phyloP scores from a whole-genome alignment of 2,329 filamentous ascomycete genomes.

The Fusarium sp. region DNA sequence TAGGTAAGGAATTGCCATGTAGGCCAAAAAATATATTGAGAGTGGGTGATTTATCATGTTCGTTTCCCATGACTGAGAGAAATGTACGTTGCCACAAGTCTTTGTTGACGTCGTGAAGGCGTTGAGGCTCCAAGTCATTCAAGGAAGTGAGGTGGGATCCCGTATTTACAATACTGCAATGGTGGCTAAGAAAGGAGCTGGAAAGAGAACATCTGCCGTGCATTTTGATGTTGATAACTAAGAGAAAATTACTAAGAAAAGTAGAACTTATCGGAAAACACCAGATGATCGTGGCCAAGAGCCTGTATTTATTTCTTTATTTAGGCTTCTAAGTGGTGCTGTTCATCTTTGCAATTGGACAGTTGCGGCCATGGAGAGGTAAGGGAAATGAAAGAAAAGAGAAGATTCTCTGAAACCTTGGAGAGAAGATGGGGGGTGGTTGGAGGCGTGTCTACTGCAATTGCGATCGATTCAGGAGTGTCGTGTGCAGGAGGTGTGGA shows the following conservation, averaged over 20 bases:
- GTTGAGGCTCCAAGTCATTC: rapidly evolving
- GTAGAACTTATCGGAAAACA: background rate
- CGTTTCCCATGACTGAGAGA: background rate
- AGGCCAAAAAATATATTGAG: rapidly evolving
- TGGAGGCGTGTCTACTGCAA: too few species aligned
- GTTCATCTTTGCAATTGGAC: background rate
- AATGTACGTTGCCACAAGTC: background rate
- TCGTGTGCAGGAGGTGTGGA: too few species aligned
- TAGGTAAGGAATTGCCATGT: too few species aligned
- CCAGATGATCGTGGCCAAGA: background rate
- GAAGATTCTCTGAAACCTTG: too few species aligned
- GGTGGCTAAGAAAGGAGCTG: rapidly evolving
- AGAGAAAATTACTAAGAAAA: background rate
- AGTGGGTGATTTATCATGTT: rapidly evolving
- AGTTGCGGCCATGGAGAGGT: too few species aligned
- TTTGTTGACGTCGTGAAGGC: background rate
- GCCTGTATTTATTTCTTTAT: background rate
- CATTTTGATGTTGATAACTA: background rate
- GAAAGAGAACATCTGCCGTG: background rate
- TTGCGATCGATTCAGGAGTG: too few species aligned
- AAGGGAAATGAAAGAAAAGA: too few species aligned
- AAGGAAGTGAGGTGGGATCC: too few species aligned
- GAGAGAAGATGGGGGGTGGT: too few species aligned
- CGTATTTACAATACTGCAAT: too few species aligned
- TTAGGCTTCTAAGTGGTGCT: background rate